phyloP scores from a whole-genome alignment of 208 protist genomes.

The Crithidia bombi region DNA sequence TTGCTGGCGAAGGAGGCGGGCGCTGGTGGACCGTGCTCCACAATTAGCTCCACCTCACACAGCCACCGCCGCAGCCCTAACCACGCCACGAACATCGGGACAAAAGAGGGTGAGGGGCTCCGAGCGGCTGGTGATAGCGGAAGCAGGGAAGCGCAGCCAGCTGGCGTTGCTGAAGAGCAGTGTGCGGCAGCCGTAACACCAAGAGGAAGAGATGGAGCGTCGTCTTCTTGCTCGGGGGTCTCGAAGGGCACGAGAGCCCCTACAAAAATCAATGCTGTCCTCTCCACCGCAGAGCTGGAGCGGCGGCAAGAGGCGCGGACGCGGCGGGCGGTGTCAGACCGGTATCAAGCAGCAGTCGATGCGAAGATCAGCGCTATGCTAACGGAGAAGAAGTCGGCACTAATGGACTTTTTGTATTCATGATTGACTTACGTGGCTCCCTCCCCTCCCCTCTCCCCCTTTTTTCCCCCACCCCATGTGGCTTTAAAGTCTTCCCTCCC shows the following conservation, averaged over 20 bases:
- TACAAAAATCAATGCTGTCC: background rate
- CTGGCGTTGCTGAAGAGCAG: too few species aligned
- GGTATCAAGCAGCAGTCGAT: constrained; percentile 40
- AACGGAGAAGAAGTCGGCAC: constrained; percentile 33
- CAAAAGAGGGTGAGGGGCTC: too few species aligned
- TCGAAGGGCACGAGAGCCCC: background rate
- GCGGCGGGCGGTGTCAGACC: constrained; percentile 42
- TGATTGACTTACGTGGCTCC: too few species aligned
- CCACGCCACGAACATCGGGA: too few species aligned
- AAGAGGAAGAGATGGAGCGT: background rate
- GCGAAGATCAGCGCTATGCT: constrained; percentile 37
- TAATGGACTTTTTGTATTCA: constrained; percentile 44
- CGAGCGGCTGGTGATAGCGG: too few species aligned
- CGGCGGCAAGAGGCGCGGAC: constrained; percentile 50
- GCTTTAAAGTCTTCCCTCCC: too few species aligned
- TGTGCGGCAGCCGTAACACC: background rate
- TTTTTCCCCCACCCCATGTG: too few species aligned
- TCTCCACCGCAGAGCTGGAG: constrained; percentile 26
- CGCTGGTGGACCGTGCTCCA: background rate
- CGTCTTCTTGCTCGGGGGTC: background rate
- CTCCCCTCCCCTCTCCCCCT: background rate
- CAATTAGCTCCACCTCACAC: background rate
- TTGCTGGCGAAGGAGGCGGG: constrained; percentile 13
- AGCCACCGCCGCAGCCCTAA: too few species aligned
- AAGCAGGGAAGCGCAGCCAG: too few species aligned